A percentile compares a stretch with the other conserved stretches of the same genome.
These are phyloP conservation scores for Penicillium salamii DNA, from an alignment of 495 filamentous ascomycete species.

Conservation along the genomic window DNA sequence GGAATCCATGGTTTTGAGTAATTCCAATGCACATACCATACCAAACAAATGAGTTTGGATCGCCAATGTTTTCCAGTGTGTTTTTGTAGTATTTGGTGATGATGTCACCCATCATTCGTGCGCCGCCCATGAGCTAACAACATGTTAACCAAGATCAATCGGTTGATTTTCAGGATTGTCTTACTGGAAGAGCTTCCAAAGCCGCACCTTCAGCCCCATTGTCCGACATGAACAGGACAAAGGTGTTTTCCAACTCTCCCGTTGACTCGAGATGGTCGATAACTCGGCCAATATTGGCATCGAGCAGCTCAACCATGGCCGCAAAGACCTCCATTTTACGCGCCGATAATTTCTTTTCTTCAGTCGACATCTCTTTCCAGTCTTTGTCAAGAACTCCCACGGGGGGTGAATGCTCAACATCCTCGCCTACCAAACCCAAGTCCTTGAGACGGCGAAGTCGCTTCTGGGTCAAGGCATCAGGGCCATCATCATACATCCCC, in stretches of 20 bases:
- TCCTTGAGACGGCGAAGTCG: constrained; percentile 34
- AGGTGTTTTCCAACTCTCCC: constrained; percentile 54
- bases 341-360: constrained; percentile 32
- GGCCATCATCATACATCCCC: constrained; percentile 42
- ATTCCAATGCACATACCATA: constrained; percentile 47
- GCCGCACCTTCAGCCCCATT: constrained; percentile 54
- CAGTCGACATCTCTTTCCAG: constrained; percentile 12
- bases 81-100: constrained; percentile 57
- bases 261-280: constrained; percentile 45
- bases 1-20: constrained; percentile 23
- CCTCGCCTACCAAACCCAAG: constrained; percentile 30
- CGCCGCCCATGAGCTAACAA: background rate
- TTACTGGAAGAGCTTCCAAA: constrained; percentile 17
- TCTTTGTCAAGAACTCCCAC: constrained; percentile 2
- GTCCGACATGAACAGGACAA: constrained; percentile 54
- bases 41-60: constrained; percentile 56
- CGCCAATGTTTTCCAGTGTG: constrained; percentile 56
- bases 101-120: background rate
- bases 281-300: constrained; percentile 50
- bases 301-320: constrained; percentile 54
- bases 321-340: constrained; percentile 56
- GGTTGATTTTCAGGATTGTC: background rate
- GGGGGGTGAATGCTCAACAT: constrained; percentile 32
- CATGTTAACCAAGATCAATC: background rate
- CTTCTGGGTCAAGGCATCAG: constrained; percentile 30